Percentiles rank a stretch among this genome's conserved stretches.
Conservation (phyloP, 805 yeast species). For the Candida hungchunana region DNA sequence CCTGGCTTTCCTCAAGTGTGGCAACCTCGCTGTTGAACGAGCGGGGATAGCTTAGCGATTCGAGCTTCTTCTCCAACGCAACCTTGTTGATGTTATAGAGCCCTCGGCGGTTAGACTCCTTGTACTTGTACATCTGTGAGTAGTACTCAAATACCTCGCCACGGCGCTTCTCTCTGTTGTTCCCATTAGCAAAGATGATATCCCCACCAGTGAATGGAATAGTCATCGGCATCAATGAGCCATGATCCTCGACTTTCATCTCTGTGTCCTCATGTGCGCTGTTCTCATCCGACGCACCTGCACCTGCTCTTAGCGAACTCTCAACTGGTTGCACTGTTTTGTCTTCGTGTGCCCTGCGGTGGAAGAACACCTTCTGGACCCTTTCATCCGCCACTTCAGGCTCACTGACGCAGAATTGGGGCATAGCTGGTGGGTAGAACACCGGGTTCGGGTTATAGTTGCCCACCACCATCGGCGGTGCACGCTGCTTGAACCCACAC, state of each 20-base stretch:
- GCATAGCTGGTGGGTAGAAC: too few species aligned
- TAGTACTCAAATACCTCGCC: conserved; percentile 24
- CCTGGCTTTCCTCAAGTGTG: conserved; percentile 5
- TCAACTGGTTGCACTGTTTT: background rate
- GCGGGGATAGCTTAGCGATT: conserved; percentile 3
- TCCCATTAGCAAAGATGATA: conserved; percentile 27
- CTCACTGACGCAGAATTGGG: too few species aligned
- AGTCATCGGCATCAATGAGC: background rate
- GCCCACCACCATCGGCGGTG: too few species aligned
- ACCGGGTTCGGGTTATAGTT: too few species aligned
- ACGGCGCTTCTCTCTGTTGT: conserved; percentile 27
- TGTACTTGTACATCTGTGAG: conserved; percentile 15
- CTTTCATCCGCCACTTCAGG: too few species aligned
- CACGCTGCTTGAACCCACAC: too few species aligned
- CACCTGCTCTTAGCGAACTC: conserved; percentile 2
- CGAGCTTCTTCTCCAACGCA: conserved; percentile 1
- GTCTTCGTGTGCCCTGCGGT: conserved; percentile 6
- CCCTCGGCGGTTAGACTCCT: conserved; percentile 14
- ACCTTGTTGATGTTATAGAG: conserved; percentile 8
- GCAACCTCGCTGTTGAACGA: conserved; percentile 7
- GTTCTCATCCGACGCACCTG: background rate
- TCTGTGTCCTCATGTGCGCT: background rate
- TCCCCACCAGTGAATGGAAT: conserved; percentile 11
- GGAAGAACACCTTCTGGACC: conserved; percentile 9
- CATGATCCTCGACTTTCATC: conserved; percentile 2